Evolutionary conservation across 2,329 filamentous ascomycete species (phyloP), one percentile per base, ranked within the genome.

Genomic region (Cercospora sp.): DNA sequence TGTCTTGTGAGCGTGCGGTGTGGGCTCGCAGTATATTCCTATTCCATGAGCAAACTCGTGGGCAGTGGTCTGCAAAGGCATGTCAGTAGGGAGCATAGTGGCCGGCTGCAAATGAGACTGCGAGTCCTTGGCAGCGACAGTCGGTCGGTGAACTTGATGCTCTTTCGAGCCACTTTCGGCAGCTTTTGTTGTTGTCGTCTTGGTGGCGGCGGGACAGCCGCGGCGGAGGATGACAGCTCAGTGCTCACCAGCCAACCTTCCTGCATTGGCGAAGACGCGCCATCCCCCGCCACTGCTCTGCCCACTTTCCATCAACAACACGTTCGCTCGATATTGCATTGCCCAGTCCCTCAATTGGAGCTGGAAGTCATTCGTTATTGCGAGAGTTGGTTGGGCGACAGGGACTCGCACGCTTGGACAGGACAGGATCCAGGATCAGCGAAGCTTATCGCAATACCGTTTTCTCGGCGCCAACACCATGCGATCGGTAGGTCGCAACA

Each of bases 401-500:
- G 53, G 26, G 53, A 28, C 16, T 7, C 55, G 55, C 55, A 21
- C 55, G 28, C 16, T 13, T 58, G 26, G 55, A 24, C 49, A 55
- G 28, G 30, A 4, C 18, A 37, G 24, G 16, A 16, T 34, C 55
- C 9, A 59, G 55, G 28, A 32, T 59, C 55, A 37, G 30, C 55
- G 55, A 37, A 59, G 55, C 55, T 59, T 59, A 59, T 37, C 55
- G 5, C 28, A 6, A 37, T 12, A 18, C 55, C 30, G 28, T 37
- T 32, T 37, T 59, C 55, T 59, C 55, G 55, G 55, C 55, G 55
- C 55, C 55, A 59, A 59, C 55, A 59, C 28, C 32, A 59, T 59
- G 55, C 55, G 55, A 18, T 34, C 43, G 61, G 61, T 63, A 51
- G 16, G 61, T 34, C 26, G 43, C 61, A 13, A 28, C 37, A n/a